Percentiles rank a stretch among this genome's conserved stretches.
Conservation (phyloP, 306 rosid genomes). For the Potentilla sterilis region DNA sequence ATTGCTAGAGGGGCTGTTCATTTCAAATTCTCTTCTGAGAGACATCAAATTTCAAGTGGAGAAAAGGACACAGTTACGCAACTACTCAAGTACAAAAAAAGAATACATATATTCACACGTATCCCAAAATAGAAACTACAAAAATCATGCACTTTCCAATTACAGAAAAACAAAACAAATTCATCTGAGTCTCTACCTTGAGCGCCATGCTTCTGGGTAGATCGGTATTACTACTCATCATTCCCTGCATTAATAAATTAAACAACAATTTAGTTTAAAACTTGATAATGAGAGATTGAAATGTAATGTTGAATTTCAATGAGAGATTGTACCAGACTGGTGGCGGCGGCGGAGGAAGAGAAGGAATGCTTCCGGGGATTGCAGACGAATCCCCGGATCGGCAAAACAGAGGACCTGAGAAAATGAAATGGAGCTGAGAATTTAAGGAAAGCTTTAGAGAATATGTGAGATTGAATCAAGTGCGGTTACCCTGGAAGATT, state of each 20-base stretch:
- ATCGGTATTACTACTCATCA: constrained; percentile 32
- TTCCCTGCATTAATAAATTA: constrained; percentile 32
- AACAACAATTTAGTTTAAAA: background rate
- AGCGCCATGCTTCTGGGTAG: constrained; percentile 46
- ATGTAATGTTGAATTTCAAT: background rate
- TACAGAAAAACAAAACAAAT: too few species aligned
- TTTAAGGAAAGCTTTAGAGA: background rate
- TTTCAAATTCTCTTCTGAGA: background rate
- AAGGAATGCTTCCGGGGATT: constrained; percentile 33
- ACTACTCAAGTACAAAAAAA: background rate
- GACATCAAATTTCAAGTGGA: background rate
- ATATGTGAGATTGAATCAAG: background rate
- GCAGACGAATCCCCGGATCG: constrained; percentile 39
- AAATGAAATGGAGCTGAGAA: constrained; percentile 2
- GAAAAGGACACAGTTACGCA: background rate
- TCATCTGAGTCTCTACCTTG: constrained; percentile 42
- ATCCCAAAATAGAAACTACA: background rate
- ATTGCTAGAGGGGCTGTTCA: background rate
- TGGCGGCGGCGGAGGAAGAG: constrained; percentile 21
- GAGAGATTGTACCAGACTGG: constrained; percentile 38
- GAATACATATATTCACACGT: background rate
- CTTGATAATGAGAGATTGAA: too few species aligned
- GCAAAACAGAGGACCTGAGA: constrained; percentile 52
- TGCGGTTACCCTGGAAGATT: constrained; percentile 47
- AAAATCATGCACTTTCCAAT: background rate